Evolutionary conservation across 441 rosid species (phyloP).

Genomic region (Manihot esculenta): DNA sequence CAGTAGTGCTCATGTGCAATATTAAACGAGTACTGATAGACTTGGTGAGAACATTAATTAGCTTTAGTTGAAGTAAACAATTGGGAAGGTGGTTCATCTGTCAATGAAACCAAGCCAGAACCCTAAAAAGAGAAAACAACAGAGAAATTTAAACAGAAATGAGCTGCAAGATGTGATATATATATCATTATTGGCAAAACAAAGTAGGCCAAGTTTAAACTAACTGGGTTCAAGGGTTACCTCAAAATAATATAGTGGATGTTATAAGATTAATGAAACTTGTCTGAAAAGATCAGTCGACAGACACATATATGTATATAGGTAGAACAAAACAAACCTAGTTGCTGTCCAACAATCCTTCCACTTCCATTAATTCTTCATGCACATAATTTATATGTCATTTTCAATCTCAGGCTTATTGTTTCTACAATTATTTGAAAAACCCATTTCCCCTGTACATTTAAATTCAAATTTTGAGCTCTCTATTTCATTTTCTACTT

Average conservation of each 20-base stretch:
- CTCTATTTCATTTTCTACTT: too few relatives aligned
- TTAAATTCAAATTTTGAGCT: not conserved
- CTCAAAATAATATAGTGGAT: not conserved
- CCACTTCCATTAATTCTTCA: conserved; percentile 9
- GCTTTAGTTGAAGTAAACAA: too few relatives aligned
- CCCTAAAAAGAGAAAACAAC: too few relatives aligned
- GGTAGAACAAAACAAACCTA: not conserved
- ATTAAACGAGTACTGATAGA: too few relatives aligned
- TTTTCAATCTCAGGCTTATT: conserved; percentile 6
- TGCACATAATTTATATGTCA: not conserved
- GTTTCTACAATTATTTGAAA: not conserved
- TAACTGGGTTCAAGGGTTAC: not conserved
- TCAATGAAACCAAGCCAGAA: too few relatives aligned
- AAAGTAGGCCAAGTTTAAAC: not conserved
- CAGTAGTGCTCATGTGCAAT: not conserved
- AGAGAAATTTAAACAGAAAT: too few relatives aligned
- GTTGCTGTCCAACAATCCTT: conserved; percentile 4
- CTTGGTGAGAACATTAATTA: too few relatives aligned
- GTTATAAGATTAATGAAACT: too few relatives aligned
- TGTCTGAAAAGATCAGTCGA: too few relatives aligned
- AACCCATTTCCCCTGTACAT: not conserved
- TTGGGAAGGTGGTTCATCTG: too few relatives aligned
- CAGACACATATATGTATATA: not conserved
- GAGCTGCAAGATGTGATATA: not conserved
- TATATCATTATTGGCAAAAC: not conserved